Base-by-base conservation (phyloP, 805 yeast species). In the Saccharomyces kudriavzevii region DNA sequence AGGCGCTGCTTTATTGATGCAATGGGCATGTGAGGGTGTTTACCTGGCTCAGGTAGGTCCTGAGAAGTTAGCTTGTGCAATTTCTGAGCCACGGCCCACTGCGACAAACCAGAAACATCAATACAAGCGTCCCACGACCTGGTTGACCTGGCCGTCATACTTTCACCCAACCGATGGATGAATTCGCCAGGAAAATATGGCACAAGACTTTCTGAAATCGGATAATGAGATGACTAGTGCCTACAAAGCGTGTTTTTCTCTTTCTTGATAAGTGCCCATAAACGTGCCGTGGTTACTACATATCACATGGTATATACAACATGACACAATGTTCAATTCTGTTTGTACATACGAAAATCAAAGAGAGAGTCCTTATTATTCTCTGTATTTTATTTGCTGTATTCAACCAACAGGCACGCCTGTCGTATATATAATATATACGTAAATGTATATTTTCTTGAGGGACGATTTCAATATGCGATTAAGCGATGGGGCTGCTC, bases 1-100 rank as follows among this genome's bases (percentile, higher is more conserved):
- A 8, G 95, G 87, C 69, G 95, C 95, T 26, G 94, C 94, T 20
- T 71, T 87, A 58, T 82, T 88, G 69, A 87, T 87, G 89, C 85
- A 83, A 64, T 70, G 83, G 56, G 89, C 89, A 14, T 82, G 86
- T 62, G 89, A 84, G 65, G 89, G 89, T 56, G 86, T 84, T 30
- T 84, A 84, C 62, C 84, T 27, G 89, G 89, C 22, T 82, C 89
- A 3, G 92, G 94, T 40, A 54, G 77, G 85, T 70, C 91, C 94
- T 2, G 87, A 77, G 62, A 78, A 80, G 66, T 76, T 86, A 60
- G 94, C 94, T 45, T 76, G 71, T 58, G 89, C 92, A 10, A 83
- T 86, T 66, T 92, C 87, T 48, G 80, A 67, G 89, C 90, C n/a
- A 88, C 86, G 20, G 84, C 89, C 47, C 79, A 84, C 66, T 86